Evolutionary conservation across 129 eudicot species (phyloP).

Genomic region (Flaveria robusta): DNA sequence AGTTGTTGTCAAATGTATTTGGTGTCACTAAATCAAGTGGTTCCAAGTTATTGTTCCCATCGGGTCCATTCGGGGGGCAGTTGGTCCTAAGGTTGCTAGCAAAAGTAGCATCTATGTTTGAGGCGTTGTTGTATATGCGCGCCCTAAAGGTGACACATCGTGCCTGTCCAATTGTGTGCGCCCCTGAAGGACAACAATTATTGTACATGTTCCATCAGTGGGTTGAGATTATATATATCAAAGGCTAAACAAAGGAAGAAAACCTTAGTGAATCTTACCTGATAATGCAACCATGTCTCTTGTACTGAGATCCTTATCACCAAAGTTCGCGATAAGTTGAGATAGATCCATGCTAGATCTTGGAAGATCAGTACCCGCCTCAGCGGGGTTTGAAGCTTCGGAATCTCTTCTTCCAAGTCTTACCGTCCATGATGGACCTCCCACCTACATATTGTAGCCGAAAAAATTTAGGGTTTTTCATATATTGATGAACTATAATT

Average conservation of each 20-base stretch:
- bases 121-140: constrained; percentile 52
- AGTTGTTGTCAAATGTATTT: constrained; percentile 60
- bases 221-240: background rate
- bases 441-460: constrained; percentile 3
- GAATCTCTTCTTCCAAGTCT: constrained; percentile 62
- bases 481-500: no score
- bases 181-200: constrained; percentile 34
- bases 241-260: background rate
- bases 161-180: constrained; percentile 70
- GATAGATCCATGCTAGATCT: constrained; percentile 34
- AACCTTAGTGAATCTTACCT: constrained; percentile 26
- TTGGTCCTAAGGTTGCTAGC: constrained; percentile 42
- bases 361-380: constrained; percentile 50
- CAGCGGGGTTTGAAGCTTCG: constrained; percentile 33
- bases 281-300: constrained; percentile 66
- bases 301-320: constrained; percentile 44
- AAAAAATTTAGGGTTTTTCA: no score
- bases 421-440: constrained; percentile 67
- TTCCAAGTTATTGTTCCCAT: constrained; percentile 49
- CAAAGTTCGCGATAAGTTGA: constrained; percentile 47
- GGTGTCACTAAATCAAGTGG: constrained; percentile 69
- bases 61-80: constrained; percentile 38
- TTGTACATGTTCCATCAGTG: background rate
- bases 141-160: constrained; percentile 46
- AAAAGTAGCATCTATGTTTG: constrained; percentile 54